Conservation (phyloP, 2,329 filamentous ascomycete genomes). For the Aureobasidium namibiae region DNA sequence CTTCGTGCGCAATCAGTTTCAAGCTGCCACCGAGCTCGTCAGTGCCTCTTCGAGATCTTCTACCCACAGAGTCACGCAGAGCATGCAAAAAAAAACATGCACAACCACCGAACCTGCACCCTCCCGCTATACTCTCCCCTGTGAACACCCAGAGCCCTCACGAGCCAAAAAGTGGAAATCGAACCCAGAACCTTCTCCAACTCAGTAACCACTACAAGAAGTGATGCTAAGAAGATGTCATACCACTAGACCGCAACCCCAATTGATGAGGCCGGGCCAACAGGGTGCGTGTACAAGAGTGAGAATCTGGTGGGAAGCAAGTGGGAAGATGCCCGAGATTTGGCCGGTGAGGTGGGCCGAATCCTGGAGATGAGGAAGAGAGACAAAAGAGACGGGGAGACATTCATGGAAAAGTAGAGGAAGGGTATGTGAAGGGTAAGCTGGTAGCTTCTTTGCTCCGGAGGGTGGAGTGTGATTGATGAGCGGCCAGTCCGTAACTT, state of each 20-base stretch:
- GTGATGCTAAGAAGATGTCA: constrained; percentile 11
- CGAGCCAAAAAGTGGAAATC: constrained; percentile 1
- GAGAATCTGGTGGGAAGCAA: background rate
- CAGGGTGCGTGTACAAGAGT: background rate
- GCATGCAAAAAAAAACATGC: background rate
- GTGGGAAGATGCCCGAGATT: background rate
- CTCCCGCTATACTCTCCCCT: too few species aligned
- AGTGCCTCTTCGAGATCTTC: too few species aligned
- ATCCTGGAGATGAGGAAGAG: background rate
- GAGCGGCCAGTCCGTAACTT: too few species aligned
- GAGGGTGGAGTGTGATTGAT: too few species aligned
- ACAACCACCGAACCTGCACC: background rate
- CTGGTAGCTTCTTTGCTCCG: too few species aligned
- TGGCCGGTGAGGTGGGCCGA: background rate
- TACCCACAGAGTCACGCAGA: too few species aligned
- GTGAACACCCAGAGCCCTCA: background rate
- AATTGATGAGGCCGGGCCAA: background rate
- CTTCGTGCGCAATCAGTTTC: too few species aligned
- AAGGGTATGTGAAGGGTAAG: too few species aligned
- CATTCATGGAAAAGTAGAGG: too few species aligned
- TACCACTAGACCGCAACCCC: constrained; percentile 11
- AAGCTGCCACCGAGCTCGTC: too few species aligned
- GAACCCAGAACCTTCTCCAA: constrained; percentile 12
- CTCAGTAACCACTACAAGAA: background rate
- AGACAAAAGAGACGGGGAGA: too few species aligned